phyloP scores from a whole-genome alignment of 768 basidiomycete genomes.

The Amanita brunnescens region DNA sequence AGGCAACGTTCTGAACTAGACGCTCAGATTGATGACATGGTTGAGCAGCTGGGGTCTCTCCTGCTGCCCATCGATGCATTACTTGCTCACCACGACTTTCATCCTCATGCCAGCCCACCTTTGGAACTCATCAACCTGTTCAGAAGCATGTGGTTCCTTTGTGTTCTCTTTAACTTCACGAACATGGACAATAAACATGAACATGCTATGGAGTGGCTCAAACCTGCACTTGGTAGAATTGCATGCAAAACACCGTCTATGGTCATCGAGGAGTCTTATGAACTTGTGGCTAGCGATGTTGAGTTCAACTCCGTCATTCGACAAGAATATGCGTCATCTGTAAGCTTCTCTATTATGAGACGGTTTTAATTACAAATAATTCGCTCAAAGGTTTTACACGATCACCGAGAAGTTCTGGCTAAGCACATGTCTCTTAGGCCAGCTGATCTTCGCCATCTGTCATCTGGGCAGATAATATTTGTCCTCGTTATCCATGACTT shows the following conservation, averaged over 20 bases:
- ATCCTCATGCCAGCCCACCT: slow-evolving; percentile 45
- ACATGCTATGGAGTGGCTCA: slow-evolving; percentile 70
- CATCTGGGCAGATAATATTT: slow-evolving; percentile 80
- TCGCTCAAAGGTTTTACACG: slow-evolving; percentile 49
- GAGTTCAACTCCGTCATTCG: slow-evolving; percentile 90
- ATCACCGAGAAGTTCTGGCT: slow-evolving; percentile 56
- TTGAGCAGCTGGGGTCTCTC: slow-evolving; percentile 80
- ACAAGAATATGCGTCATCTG: slow-evolving; percentile 74
- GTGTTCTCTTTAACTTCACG: slow-evolving; percentile 79
- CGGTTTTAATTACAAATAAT: background rate
- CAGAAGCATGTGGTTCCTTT: slow-evolving; percentile 92
- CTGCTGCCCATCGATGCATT: slow-evolving; percentile 88
- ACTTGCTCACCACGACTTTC: slow-evolving; percentile 61
- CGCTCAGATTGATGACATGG: slow-evolving; percentile 67
- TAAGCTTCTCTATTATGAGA: slow-evolving; percentile 23
- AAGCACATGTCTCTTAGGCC: slow-evolving; percentile 57
- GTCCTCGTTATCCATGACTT: slow-evolving; percentile 80
- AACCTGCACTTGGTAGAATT: slow-evolving; percentile 67
- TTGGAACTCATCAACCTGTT: slow-evolving; percentile 66
- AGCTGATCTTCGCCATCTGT: slow-evolving; percentile 64
- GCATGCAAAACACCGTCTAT: slow-evolving; percentile 81
- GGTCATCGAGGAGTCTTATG: slow-evolving; percentile 74
- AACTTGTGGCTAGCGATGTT: slow-evolving; percentile 78
- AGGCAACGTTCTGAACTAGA: slow-evolving; percentile 1
- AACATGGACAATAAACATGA: slow-evolving; percentile 42